Evolutionary conservation across 768 basidiomycete genomes (phyloP).

Genomic region (Myochromella boudieri): DNA sequence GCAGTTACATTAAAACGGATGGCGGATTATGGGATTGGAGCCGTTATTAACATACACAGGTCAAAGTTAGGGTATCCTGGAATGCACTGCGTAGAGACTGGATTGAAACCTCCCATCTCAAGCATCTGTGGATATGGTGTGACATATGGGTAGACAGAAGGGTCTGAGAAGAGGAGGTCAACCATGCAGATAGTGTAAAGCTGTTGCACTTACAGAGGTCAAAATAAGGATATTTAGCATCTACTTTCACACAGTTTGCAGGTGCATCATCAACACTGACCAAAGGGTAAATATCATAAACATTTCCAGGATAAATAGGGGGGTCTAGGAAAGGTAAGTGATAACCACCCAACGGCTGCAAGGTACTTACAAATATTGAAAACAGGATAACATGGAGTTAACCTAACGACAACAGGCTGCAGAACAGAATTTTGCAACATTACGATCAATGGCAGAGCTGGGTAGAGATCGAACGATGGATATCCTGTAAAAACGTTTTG

Average conservation of each 20-base stretch:
- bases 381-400: constrained; percentile 23
- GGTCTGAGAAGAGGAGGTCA: constrained; percentile 9
- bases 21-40: too few relatives aligned
- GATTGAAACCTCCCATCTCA: too few relatives aligned
- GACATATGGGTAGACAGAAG: constrained; percentile 14
- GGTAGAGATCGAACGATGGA: constrained; percentile 7
- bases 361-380: constrained; percentile 31
- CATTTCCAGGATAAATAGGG: constrained; percentile 36
- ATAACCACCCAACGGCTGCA: background rate
- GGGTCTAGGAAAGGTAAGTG: too few relatives aligned
- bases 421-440: background rate
- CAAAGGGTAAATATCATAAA: constrained; percentile 35
- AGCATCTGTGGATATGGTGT: constrained; percentile 2
- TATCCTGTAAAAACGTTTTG: constrained; percentile 2
- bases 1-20: too few relatives aligned
- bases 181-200: background rate
- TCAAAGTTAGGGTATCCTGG: constrained; percentile 21
- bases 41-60: constrained; percentile 27
- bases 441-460: background rate
- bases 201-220: constrained; percentile 15
- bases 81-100: background rate
- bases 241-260: background rate
- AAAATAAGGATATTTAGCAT: constrained; percentile 14
- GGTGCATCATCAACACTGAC: background rate
- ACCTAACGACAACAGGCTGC: constrained; percentile 4